Base-by-base conservation (phyloP, 2,329 filamentous ascomycete species). In the Sclerotinia sclerotiorum region DNA sequence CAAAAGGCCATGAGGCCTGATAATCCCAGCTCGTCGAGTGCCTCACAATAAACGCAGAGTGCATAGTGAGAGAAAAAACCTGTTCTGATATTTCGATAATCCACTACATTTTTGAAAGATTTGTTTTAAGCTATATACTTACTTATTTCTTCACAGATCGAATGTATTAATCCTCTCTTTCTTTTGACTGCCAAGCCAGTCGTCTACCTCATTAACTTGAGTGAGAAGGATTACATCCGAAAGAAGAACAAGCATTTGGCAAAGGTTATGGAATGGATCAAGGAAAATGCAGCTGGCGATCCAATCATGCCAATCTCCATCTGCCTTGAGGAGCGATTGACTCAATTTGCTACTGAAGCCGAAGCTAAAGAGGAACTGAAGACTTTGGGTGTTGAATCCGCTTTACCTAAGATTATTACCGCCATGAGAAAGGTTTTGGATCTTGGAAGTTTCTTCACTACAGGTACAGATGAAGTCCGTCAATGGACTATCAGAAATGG, bases 21-120 rank as follows among this genome's bases (percentile, higher is more conserved):
- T 92, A 94, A 97, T 92, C 95, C 95, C 95, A 99, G 95, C 95
- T 99, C 95, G 91, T 97, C 90, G 94, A 98, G 90, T 88, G 86
- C 87, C 90, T 91, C 88, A 86, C 82, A 81, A 82, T 83, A 82
- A 88, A 92, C 88, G 86, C 85, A 84, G 90, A 92, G 90, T 85
- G 84, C 85, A 87, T 88, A 79, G 82, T 97, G 94, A 96, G 93
- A 97, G 90, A 85, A 91, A 72, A 77, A 77, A 74, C 77, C 73
- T 73, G 73, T 75, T 78, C 77, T 78, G 76, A 78, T 70, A 63
- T 73, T 44, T 64, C 62, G 46, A 61, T 52, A 49, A 70, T 71
- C 35, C 66, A 32, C 32, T 24, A 32, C 21, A 44, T 24, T 13
- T 21, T 15, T 66, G 44, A 32, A 29, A 4, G 15, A 48, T 19